These are phyloP conservation scores for Violaceomyces palustris DNA, from an alignment of 1,284 basidiomycete genomes.

Conservation along the genomic window DNA sequence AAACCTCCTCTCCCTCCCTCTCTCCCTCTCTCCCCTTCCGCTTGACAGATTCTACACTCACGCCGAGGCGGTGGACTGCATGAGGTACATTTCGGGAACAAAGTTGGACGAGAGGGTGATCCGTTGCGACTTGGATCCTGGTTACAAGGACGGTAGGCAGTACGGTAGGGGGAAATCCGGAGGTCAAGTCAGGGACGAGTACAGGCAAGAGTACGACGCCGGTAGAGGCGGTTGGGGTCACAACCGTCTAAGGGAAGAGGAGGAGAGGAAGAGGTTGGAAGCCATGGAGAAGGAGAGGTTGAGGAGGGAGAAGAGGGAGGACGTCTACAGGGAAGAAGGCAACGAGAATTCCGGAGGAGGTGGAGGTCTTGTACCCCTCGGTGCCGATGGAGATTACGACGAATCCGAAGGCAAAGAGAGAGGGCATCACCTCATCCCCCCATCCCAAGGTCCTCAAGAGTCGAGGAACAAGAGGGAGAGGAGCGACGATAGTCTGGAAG, in stretches of 20 bases:
- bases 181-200: constrained; percentile 88
- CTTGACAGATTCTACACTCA: constrained; percentile 75
- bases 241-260: constrained; percentile 54
- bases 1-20: neutral
- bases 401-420: constrained; percentile 19
- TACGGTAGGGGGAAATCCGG: constrained; percentile 95
- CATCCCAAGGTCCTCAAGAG: constrained; percentile 60
- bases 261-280: constrained; percentile 69
- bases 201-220: constrained; percentile 92
- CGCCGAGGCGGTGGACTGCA: constrained; percentile 82
- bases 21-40: neutral
- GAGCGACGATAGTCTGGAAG: too few species aligned
- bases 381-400: constrained; percentile 27
- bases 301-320: constrained; percentile 70
- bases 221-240: constrained; percentile 78
- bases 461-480: constrained; percentile 67
- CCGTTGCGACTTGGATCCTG: constrained; percentile 95
- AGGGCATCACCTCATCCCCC: constrained; percentile 7
- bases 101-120: constrained; percentile 99
- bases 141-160: constrained; percentile 93
- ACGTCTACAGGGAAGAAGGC: constrained; percentile 70
- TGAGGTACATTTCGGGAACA: constrained; percentile 91
- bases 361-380: constrained; percentile 21
- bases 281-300: constrained; percentile 66
- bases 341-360: constrained; percentile 14